Conservation (phyloP, 495 filamentous ascomycete genomes). For the Hypoxylon fuscum region DNA sequence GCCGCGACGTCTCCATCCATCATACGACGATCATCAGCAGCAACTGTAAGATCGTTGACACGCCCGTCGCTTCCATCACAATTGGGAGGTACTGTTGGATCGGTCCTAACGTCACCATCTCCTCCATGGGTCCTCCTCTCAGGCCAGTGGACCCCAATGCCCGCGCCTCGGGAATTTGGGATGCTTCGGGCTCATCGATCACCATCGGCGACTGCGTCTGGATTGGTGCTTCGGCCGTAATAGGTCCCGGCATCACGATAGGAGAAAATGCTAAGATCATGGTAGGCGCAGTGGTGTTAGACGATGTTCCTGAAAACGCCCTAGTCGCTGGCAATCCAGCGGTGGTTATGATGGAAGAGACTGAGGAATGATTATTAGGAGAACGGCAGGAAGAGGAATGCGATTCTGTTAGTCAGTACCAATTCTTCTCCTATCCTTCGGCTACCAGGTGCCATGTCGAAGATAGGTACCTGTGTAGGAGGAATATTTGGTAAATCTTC, state of each 20-base stretch:
- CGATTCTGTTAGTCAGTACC: no score
- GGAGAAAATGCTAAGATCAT: slow-evolving; percentile 36
- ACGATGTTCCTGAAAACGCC: slow-evolving; percentile 3
- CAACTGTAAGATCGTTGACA: slow-evolving; percentile 50
- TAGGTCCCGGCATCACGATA: slow-evolving; percentile 47
- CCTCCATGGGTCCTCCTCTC: slow-evolving; percentile 11
- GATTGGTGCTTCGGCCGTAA: slow-evolving; percentile 35
- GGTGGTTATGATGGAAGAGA: not conserved
- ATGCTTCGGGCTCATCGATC: no score
- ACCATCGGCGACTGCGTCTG: slow-evolving; percentile 40
- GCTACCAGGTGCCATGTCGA: no score
- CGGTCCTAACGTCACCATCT: slow-evolving; percentile 46
- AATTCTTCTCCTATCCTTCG: no score
- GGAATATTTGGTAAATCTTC: no score
- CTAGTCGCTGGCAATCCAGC: slow-evolving; percentile 12
- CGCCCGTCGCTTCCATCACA: slow-evolving; percentile 47
- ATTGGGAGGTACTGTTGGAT: slow-evolving; percentile 49
- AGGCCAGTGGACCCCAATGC: not conserved
- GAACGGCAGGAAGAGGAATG: no score
- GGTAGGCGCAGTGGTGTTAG: slow-evolving; percentile 6
- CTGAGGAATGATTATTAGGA: no score
- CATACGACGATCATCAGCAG: slow-evolving; percentile 49
- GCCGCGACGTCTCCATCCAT: slow-evolving; percentile 44
- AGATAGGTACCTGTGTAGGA: no score
- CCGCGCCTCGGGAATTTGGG: no score